Conservation (phyloP, 169 alveolate genomes). For the Ichthyophthirius multifiliis region DNA sequence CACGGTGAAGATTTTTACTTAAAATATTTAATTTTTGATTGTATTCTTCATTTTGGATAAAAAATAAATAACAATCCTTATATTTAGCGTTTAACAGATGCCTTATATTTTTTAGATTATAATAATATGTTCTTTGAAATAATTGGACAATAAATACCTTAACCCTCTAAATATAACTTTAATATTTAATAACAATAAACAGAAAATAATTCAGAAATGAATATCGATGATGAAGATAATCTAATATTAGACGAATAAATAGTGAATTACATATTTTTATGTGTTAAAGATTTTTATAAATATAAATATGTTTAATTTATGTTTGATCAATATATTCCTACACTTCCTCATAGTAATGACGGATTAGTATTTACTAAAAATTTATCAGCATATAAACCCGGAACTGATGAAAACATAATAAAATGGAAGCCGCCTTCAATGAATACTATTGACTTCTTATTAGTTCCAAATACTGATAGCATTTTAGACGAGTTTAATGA, state of each 20-base stretch:
- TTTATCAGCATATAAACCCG: slow-evolving; percentile 90
- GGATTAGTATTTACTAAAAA: slow-evolving; percentile 95
- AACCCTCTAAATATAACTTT: too few relatives aligned
- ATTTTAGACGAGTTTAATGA: background rate
- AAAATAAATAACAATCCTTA: background rate
- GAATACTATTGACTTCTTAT: slow-evolving; percentile 89
- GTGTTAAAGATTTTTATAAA: slow-evolving; percentile 90
- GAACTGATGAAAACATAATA: slow-evolving; percentile 91
- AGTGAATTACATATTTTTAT: slow-evolving; percentile 27
- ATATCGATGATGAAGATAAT: too few relatives aligned
- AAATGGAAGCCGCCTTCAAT: slow-evolving; percentile 97
- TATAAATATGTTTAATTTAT: slow-evolving; percentile 78
- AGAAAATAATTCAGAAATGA: too few relatives aligned
- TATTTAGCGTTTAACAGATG: background rate
- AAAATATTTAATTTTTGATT: background rate
- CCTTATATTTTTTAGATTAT: background rate
- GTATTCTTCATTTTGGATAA: background rate
- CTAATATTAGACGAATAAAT: too few relatives aligned
- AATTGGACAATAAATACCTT: background rate
- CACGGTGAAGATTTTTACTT: background rate
- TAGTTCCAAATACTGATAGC: background rate
- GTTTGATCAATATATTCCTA: slow-evolving; percentile 70
- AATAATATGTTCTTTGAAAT: background rate
- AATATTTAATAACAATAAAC: too few relatives aligned
- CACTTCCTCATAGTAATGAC: slow-evolving; percentile 92